Conservation (phyloP, 2,329 filamentous ascomycete species). For the Monilinia fructigena region DNA sequence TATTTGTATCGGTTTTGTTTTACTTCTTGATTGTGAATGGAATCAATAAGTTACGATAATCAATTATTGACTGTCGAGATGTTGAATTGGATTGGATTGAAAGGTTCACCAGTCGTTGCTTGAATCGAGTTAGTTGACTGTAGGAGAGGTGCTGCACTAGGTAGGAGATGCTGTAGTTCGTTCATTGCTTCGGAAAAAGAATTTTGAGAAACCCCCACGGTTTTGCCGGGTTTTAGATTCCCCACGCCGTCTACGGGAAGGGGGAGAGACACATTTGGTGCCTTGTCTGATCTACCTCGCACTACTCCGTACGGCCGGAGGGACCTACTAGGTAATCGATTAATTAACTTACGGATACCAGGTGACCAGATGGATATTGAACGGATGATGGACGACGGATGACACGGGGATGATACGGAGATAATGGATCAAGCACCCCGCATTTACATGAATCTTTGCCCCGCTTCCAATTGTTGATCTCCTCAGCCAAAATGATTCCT, state of each 20-base stretch:
- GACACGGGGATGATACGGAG: no score
- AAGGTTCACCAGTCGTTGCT: background rate
- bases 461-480: slow-evolving; percentile 18
- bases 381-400: no score
- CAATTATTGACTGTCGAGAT: background rate
- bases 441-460: slow-evolving; percentile 6
- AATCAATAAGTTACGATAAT: background rate
- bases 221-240: slow-evolving; percentile 1
- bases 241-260: background rate
- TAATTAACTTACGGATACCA: background rate
- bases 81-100: no score
- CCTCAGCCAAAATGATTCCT: background rate
- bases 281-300: background rate
- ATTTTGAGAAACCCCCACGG: slow-evolving; percentile 16
- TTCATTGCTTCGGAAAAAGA: background rate
- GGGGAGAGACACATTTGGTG: background rate
- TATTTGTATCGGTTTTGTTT: background rate
- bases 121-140: background rate
- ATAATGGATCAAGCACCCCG: slow-evolving; percentile 3
- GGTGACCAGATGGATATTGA: no score
- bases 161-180: background rate
- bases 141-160: background rate
- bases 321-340: background rate
- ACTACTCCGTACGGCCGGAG: no score
- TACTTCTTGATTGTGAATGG: background rate